Evolutionary conservation across 1,139 yeast genomes (phyloP), one percentile per base, ranked within the genome.

Genomic region (Kodamaea sp.): DNA sequence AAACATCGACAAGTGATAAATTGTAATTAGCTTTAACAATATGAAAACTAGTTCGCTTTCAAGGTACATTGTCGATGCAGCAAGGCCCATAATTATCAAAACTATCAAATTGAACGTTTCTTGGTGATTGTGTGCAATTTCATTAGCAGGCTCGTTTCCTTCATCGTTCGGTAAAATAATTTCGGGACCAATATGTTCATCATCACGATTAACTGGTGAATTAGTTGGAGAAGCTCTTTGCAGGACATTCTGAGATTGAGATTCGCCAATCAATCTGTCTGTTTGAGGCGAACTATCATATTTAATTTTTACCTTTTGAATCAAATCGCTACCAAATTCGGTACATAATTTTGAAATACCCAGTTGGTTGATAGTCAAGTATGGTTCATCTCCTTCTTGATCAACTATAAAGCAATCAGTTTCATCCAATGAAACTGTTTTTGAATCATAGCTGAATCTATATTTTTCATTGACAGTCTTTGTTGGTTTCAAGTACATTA

Each of bases 341-440:
- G 24, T 25, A 9, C 35, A 30, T 6, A 48, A 43, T 35, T 61
- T 61, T 3, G 67, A 59, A 9, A 58, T 45, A 0, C 72, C 78
- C 4, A 67, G 45, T 3, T 62, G 61, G 40, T 61, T 70, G 20
- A 73, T 41, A 32, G 72, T 50, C 7, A 72, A 40, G 38, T 72
- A 73, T 2, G 77, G 75, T n/a, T 53, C 55, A 30, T 57, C 60
- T 5, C 45, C 47, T 1, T 54, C 57, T 25, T 64, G 49, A 37
- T 69, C 72, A 5, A 72, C 73, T 5, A 73, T 47, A 10, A 73
- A 68, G 44, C 77, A 70, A 37, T 73, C 73, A 8, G 70, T 66
- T 0, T 72, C 55, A 38, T 59, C 63, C 37, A 73, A 53, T 2
- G 42, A 38, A 0, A 65, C 65, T 8, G 40, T 47, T 9, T 45